phyloP scores from a whole-genome alignment of 495 filamentous ascomycete species.

The Penicillium robsamsonii region DNA sequence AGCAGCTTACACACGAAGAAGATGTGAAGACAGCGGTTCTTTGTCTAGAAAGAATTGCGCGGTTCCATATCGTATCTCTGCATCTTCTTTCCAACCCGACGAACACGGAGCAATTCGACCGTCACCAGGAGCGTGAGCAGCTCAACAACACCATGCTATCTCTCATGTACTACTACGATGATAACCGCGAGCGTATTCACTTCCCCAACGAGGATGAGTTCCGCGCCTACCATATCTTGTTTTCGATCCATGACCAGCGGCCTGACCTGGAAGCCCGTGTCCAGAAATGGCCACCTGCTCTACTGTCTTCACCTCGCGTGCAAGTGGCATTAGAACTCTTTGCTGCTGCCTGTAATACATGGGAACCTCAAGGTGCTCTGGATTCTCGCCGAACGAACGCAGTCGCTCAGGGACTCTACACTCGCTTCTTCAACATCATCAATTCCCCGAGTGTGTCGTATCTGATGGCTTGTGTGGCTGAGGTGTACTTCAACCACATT shows the following conservation, averaged over 20 bases:
- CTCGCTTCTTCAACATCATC: slow-evolving; percentile 73
- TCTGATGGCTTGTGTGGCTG: slow-evolving; percentile 89
- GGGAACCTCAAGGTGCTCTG: slow-evolving; percentile 62
- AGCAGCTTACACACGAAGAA: slow-evolving; percentile 67
- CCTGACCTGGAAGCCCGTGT: slow-evolving; percentile 73
- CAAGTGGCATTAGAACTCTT: slow-evolving; percentile 68
- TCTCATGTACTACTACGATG: slow-evolving; percentile 84
- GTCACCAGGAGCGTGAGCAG: slow-evolving; percentile 90
- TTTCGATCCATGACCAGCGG: slow-evolving; percentile 68
- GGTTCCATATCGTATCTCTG: slow-evolving; percentile 85
- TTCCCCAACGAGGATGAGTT: slow-evolving; percentile 85
- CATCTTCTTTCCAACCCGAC: slow-evolving; percentile 72
- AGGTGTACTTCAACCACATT: slow-evolving; percentile 81
- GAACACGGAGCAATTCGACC: slow-evolving; percentile 72
- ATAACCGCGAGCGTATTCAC: slow-evolving; percentile 53
- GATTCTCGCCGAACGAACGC: slow-evolving; percentile 53
- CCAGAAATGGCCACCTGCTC: slow-evolving; percentile 62
- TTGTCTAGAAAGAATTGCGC: slow-evolving; percentile 84
- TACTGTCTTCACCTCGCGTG: slow-evolving; percentile 56
- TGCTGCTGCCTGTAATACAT: slow-evolving; percentile 62
- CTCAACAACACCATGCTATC: slow-evolving; percentile 84
- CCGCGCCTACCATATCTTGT: slow-evolving; percentile 82
- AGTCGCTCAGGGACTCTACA: slow-evolving; percentile 61
- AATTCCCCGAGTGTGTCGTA: slow-evolving; percentile 72
- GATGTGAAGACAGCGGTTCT: slow-evolving; percentile 67